phyloP scores from a whole-genome alignment of 148 eudicot genomes.

The Salicornia ramosissima region DNA sequence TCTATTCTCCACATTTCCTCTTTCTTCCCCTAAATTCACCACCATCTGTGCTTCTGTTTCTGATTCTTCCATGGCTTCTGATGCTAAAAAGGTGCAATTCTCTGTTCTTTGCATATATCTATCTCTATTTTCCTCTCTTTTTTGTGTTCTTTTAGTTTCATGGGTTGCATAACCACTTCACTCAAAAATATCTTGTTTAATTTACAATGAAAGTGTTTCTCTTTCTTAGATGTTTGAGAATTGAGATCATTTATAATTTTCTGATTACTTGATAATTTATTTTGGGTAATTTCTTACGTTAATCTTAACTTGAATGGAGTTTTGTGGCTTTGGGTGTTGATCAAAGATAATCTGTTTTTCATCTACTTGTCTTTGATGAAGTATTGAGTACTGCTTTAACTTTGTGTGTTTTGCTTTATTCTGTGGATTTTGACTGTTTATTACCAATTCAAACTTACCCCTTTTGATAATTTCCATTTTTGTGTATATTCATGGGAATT shows the following conservation, averaged over 20 bases:
- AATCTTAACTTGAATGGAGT: too few relatives aligned
- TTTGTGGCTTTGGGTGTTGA: background rate
- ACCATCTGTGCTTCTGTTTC: constrained; percentile 22
- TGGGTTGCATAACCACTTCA: background rate
- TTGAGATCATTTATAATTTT: background rate
- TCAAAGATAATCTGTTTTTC: background rate
- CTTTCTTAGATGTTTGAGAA: background rate
- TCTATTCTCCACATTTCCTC: constrained; percentile 18
- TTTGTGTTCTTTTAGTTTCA: background rate
- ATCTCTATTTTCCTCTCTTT: background rate
- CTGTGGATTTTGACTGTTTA: background rate
- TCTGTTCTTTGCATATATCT: background rate
- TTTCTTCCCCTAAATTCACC: constrained; percentile 26
- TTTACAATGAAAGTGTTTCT: background rate
- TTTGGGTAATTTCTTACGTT: too few relatives aligned
- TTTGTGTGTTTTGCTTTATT: too few relatives aligned
- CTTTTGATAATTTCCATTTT: too few relatives aligned
- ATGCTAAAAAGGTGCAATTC: constrained; percentile 48
- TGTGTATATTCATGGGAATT: too few relatives aligned
- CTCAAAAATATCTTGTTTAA: background rate
- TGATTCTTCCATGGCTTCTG: constrained; percentile 57
- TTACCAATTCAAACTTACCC: background rate
- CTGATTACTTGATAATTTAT: background rate
- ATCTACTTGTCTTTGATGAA: background rate
- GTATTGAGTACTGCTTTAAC: background rate